Evolutionary conservation across 2,329 filamentous ascomycete species (phyloP), one percentile per base, ranked within the genome.

Genomic region (Albophoma yamanashiensis): DNA sequence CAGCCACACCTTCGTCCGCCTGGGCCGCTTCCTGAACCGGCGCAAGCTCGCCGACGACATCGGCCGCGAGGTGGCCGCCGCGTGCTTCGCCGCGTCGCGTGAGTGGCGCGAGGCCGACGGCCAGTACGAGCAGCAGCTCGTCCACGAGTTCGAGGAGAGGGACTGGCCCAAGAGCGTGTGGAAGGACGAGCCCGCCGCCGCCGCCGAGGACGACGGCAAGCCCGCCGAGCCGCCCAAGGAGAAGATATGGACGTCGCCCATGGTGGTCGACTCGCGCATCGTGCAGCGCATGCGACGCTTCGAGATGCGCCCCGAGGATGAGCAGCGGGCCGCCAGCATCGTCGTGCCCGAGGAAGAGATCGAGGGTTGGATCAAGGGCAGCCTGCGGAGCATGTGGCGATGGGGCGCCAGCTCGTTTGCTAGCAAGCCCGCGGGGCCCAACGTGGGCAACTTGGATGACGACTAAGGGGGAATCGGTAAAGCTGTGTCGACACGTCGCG

Each of bases 21-120:
- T 97, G 62, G 89, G 89, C 69, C 89, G 94, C 64, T 99, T 92
- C 81, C 79, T 99, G 62, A 96, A 88, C 72, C 87, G 88, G 62
- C 88, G 94, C 59, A 77, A 84, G 63, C 81, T 96, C n/a, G 93
- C 93, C 64, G 93, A 99, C 70, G 82, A 87, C 55, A 86, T 97
- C 62, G 94, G 94, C 58, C 87, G 90, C 50, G 86, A 97, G 64
- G 91, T 95, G 22, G 93, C 93, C 0, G 89, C 91, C 42, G 86
- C 89, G 42, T 93, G 95, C 61, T 84, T 97, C 43, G 85, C 79
- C 59, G 75, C 78, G 7, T 73, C 79, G 57, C 78, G 82, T 57
- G 79, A 82, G 62, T 85, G 75, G 74, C 75, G 72, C 56, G 73
- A 78, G 42, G 70, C 70, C n/a, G 70, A 74, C 38, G 71, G 71